Base-by-base conservation (phyloP, 1,139 yeast species). In the Meyerozyma sp. region DNA sequence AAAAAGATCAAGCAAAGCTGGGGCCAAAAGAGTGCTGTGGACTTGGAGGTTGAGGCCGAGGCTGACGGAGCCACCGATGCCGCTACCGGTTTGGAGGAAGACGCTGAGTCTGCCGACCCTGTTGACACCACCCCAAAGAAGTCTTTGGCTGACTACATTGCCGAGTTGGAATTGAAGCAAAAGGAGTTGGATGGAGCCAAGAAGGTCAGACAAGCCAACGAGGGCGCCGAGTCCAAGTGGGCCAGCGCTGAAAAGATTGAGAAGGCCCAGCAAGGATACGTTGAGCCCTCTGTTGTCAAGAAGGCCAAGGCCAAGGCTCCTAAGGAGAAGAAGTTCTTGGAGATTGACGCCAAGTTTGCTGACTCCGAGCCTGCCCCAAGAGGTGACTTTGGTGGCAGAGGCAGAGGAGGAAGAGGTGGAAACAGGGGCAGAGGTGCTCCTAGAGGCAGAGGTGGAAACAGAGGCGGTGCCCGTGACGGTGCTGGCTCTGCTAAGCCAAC, bases 1-100 rank as follows among this genome's bases (percentile, higher is more conserved):
- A 90, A 90, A 84, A 84, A 85, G 71, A 76, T 84, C 63, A 79
- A 77, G 68, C 85, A 83, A 73, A 75, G 77, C 47, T 91, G 94
- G 70, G 91, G 96, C 81, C 89, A 90, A 60, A 82, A 82, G 65
- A 82, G 82, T 68, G 70, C 74, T 61, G 75, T 73, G 59, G 81
- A 77, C 63, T 59, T 63, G 47, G 83, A 75, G 53, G 83, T 81
- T 53, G 88, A 82, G 70, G 65, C 65, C 50, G 87, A 81, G 61
- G 90, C 75, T 53, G 81, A 72, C 53, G 75, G 65, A 51, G 84
- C 82, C 56, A 89, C 86, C 50, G 70, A 62, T 47, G 79, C 70
- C 48, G 77, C 70, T 48, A 58, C 62, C 46, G 66, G 23, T 21
- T 21, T 21, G 8, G 23, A 55, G 38, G 70, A 64, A 46, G 69